These are phyloP conservation scores for Barbatosphaeria neglecta DNA, from an alignment of 495 filamentous ascomycete species.

Conservation along the genomic window DNA sequence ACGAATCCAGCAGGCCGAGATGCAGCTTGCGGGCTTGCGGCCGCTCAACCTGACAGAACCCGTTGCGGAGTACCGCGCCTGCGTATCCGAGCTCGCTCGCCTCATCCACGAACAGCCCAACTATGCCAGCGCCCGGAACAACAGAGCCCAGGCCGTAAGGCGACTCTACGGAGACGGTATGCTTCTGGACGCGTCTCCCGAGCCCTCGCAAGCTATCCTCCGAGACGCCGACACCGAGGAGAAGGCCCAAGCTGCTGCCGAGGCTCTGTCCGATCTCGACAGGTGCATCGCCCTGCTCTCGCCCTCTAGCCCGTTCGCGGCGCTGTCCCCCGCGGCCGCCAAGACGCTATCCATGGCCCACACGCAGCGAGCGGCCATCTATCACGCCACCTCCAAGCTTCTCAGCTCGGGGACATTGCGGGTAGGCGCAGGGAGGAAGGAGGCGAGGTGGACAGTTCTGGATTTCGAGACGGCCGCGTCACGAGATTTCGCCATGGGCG, in stretches of 20 bases:
- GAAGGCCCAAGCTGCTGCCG: constrained; percentile 19
- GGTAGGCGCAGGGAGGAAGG: constrained; percentile 20
- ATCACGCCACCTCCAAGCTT: constrained; percentile 50
- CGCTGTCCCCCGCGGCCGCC: constrained; percentile 48
- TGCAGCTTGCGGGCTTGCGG: constrained; percentile 26
- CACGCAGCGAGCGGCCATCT: constrained; percentile 65
- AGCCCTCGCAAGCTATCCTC: constrained; percentile 16
- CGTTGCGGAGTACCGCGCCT: constrained; percentile 24
- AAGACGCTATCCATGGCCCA: constrained; percentile 57
- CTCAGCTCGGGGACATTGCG: constrained; percentile 8
- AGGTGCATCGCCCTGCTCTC: constrained; percentile 57
- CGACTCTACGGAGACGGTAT: constrained; percentile 43
- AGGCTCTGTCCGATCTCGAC: constrained; percentile 48
- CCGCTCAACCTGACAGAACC: constrained; percentile 14
- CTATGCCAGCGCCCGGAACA: constrained; percentile 67
- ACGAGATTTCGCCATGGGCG: constrained; percentile 62
- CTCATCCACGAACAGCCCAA: constrained; percentile 47
- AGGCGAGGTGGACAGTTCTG: constrained; percentile 30
- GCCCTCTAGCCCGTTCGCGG: constrained; percentile 32
- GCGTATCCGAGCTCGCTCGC: constrained; percentile 31
- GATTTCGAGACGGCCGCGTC: constrained; percentile 64
- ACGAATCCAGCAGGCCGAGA: constrained; percentile 36
- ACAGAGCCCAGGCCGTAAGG: constrained; percentile 62
- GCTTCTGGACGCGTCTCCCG: constrained; percentile 16
- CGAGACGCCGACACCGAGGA: constrained; percentile 14